Percentiles rank a stretch among this genome's conserved stretches.
phyloP scores from a whole-genome alignment of 805 yeast species.

The Blastobotrys terrestris region DNA sequence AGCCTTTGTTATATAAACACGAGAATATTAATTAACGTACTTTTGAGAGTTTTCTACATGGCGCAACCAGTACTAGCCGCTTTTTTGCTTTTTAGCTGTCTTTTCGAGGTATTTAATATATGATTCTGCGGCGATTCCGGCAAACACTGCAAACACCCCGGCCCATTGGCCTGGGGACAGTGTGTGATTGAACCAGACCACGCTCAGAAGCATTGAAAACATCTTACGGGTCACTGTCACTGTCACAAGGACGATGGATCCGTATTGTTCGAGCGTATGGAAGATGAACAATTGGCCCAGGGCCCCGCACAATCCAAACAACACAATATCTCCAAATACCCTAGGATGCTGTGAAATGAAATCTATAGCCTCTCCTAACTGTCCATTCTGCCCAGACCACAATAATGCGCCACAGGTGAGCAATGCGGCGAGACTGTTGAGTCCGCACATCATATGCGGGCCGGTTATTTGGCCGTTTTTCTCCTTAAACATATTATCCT shows the following conservation, averaged over 20 bases:
- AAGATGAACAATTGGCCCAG: slow-evolving; percentile 94
- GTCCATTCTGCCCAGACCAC: slow-evolving; percentile 43
- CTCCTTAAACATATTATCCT: slow-evolving; percentile 70
- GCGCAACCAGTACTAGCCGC: not conserved
- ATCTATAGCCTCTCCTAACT: slow-evolving; percentile 41
- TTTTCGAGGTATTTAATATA: slow-evolving; percentile 33
- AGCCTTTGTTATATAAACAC: slow-evolving; percentile 50
- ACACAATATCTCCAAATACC: slow-evolving; percentile 51
- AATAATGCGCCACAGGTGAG: slow-evolving; percentile 39
- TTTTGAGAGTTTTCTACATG: not conserved
- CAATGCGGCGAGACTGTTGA: slow-evolving; percentile 42
- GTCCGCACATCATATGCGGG: slow-evolving; percentile 77
- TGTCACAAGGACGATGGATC: slow-evolving; percentile 78
- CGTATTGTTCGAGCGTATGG: slow-evolving; percentile 73
- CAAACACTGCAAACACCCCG: slow-evolving; percentile 75
- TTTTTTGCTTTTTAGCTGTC: not conserved
- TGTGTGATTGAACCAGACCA: slow-evolving; percentile 76
- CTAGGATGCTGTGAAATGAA: slow-evolving; percentile 49
- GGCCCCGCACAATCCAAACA: slow-evolving; percentile 76
- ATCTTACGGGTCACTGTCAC: slow-evolving; percentile 95
- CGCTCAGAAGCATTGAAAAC: slow-evolving; percentile 90
- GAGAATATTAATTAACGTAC: not conserved
- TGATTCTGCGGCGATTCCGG: slow-evolving; percentile 82
- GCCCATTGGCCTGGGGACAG: slow-evolving; percentile 62
- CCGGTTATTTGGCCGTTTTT: slow-evolving; percentile 55